These are phyloP conservation scores for Begonia fuchsioides DNA, from an alignment of 306 rosid genomes.

Conservation along the genomic window DNA sequence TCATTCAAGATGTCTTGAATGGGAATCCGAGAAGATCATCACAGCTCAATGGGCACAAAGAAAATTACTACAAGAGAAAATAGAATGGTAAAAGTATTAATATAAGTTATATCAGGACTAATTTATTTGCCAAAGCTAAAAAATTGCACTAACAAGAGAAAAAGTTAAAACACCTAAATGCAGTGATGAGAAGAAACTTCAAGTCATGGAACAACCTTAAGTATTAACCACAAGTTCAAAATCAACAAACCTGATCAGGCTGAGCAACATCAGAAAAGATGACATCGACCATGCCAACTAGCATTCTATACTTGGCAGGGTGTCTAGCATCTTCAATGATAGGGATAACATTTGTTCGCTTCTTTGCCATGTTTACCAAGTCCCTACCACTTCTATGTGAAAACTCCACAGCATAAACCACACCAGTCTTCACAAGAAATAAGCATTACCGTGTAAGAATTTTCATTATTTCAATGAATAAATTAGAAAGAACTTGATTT, in stretches of 20 bases:
- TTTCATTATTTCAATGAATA: too few relatives aligned
- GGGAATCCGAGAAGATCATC: constrained; percentile 32
- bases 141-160: too few relatives aligned
- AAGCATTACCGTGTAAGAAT: too few relatives aligned
- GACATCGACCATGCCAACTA: constrained; percentile 93
- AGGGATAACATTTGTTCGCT: too few relatives aligned
- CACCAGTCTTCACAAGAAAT: constrained; percentile 37
- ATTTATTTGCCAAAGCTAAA: too few relatives aligned
- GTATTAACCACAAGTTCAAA: neutral
- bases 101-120: too few relatives aligned
- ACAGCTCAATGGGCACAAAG: neutral
- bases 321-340: constrained; percentile 94
- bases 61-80: neutral
- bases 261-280: constrained; percentile 96
- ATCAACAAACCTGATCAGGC: constrained; percentile 73
- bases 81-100: neutral
- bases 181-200: too few relatives aligned
- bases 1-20: too few relatives aligned
- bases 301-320: constrained; percentile 78
- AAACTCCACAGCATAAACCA: constrained; percentile 85
- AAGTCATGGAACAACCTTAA: neutral
- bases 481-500: too few relatives aligned
- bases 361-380: too few relatives aligned
- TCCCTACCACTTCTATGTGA: constrained; percentile 93
- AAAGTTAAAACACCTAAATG: too few relatives aligned